These are phyloP conservation scores for Phytophthora macrochlamydospora DNA, from an alignment of 352 stramenopile genomes.

Conservation along the genomic window DNA sequence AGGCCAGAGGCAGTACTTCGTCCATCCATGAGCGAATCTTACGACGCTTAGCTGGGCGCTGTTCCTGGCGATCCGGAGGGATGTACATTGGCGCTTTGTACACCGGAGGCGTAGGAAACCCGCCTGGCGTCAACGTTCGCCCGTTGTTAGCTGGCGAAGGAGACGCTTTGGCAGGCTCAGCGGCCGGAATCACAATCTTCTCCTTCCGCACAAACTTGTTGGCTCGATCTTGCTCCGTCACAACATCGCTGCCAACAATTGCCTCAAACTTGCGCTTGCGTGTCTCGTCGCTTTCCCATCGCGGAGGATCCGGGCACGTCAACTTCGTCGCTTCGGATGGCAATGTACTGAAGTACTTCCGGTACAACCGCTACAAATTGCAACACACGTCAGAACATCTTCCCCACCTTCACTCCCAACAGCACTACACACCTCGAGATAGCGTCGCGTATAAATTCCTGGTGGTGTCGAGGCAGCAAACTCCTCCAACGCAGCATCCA, in stretches of 20 bases:
- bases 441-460: conserved; percentile 71
- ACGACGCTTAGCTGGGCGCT: conserved; percentile 71
- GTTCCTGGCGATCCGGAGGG: conserved; percentile 58
- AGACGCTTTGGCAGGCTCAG: conserved; percentile 12
- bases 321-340: conserved; percentile 53
- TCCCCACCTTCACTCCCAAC: neutral
- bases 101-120: conserved; percentile 43
- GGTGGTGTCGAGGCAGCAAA: conserved; percentile 56
- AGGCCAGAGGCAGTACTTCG: conserved; percentile 67
- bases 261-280: conserved; percentile 43
- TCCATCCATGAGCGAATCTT: conserved; percentile 90
- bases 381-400: conserved; percentile 8
- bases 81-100: conserved; percentile 82
- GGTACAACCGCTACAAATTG: conserved; percentile 63
- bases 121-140: conserved; percentile 24
- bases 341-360: conserved; percentile 81
- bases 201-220: conserved; percentile 68
- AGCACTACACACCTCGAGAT: conserved; percentile 57
- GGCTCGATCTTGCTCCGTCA: conserved; percentile 73
- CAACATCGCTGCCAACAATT: conserved; percentile 57
- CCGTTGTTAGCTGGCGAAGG: conserved; percentile 27
- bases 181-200: conserved; percentile 11
- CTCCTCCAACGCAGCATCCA: conserved; percentile 73
- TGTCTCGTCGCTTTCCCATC: conserved; percentile 61
- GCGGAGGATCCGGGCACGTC: conserved; percentile 53